These are phyloP conservation scores for Sarcomyxa edulis DNA, from an alignment of 768 basidiomycete genomes.

Conservation along the genomic window DNA sequence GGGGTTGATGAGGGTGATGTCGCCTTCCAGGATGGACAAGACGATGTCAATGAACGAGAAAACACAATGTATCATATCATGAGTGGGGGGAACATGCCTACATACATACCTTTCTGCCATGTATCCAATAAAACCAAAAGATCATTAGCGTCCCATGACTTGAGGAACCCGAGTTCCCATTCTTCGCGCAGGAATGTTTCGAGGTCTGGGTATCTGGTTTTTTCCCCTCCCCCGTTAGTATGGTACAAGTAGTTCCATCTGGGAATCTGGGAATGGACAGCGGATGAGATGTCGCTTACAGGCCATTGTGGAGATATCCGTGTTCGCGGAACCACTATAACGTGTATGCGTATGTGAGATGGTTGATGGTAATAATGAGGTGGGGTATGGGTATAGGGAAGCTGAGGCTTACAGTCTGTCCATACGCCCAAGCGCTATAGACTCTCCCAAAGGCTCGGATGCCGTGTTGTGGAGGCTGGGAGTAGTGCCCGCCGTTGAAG, in stretches of 20 bases:
- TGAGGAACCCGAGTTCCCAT: constrained; percentile 42
- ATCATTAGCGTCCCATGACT: constrained; percentile 51
- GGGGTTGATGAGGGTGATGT: constrained; percentile 41
- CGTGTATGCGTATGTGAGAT: background rate
- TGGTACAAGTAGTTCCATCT: too few relatives aligned
- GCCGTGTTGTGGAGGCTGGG: constrained; percentile 36
- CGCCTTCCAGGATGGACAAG: constrained; percentile 44
- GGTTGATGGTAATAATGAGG: background rate
- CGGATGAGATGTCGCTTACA: constrained; percentile 17
- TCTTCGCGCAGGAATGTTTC: constrained; percentile 44
- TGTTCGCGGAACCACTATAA: constrained; percentile 51
- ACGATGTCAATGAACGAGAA: too few relatives aligned
- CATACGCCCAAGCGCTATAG: constrained; percentile 56
- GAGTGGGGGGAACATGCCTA: constrained; percentile 1
- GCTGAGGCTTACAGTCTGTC: constrained; percentile 38
- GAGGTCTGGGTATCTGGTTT: constrained; percentile 37
- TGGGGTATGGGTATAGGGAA: too few relatives aligned
- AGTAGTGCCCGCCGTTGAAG: constrained; percentile 51
- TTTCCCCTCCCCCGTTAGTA: too few relatives aligned
- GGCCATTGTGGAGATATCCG: constrained; percentile 34
- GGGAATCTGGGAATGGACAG: background rate
- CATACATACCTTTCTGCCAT: too few relatives aligned
- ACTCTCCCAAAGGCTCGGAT: constrained; percentile 52
- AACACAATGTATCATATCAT: too few relatives aligned
- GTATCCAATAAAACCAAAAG: constrained; percentile 34